Percentiles rank a stretch among this genome's conserved stretches.
These are phyloP conservation scores for Leccinum proximum DNA, from an alignment of 1,284 basidiomycete species.

Conservation along the genomic window DNA sequence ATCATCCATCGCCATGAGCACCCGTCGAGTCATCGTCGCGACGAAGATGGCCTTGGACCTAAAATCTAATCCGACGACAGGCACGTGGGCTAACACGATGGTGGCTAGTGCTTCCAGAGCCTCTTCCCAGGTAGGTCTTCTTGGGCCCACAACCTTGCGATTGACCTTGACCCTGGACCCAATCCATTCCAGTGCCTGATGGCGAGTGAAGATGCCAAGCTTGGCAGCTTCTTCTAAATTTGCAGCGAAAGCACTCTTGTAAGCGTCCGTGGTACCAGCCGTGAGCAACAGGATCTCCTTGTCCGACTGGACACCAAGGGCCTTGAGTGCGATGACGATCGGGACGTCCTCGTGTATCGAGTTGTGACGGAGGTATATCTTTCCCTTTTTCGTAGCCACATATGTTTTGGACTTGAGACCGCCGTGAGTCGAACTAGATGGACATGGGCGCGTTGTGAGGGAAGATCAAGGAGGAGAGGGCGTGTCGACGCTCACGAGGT, in stretches of 20 bases:
- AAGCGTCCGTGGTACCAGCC: slow-evolving; percentile 90
- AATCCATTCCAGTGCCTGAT: slow-evolving; percentile 96
- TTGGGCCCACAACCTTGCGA: slow-evolving; percentile 73
- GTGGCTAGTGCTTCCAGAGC: slow-evolving; percentile 96
- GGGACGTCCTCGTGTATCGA: slow-evolving; percentile 98
- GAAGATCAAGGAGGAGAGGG: neutral
- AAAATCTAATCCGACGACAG: slow-evolving; percentile 90
- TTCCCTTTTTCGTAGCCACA: slow-evolving; percentile 91
- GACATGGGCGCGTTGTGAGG: slow-evolving; percentile 12
- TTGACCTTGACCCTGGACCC: slow-evolving; percentile 92
- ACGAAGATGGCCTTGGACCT: slow-evolving; percentile 97
- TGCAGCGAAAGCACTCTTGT: slow-evolving; percentile 87
- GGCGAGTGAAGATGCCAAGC: slow-evolving; percentile 88
- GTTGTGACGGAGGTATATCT: slow-evolving; percentile 98
- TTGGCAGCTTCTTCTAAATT: slow-evolving; percentile 95
- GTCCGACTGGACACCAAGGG: slow-evolving; percentile 95
- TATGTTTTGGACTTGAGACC: slow-evolving; percentile 99
- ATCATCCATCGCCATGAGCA: slow-evolving; percentile 96
- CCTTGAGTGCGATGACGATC: slow-evolving; percentile 95
- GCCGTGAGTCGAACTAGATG: slow-evolving; percentile 85
- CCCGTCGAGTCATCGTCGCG: slow-evolving; percentile 96
- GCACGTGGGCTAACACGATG: slow-evolving; percentile 96
- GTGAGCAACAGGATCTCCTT: slow-evolving; percentile 97
- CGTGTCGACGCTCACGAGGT: slow-evolving; percentile 69
- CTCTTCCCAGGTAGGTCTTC: slow-evolving; percentile 90